A percentile compares a stretch with the other conserved stretches of the same genome.
Evolutionary conservation across 2,329 filamentous ascomycete genomes (phyloP).

Genomic region (Triangularia verruculosa): DNA sequence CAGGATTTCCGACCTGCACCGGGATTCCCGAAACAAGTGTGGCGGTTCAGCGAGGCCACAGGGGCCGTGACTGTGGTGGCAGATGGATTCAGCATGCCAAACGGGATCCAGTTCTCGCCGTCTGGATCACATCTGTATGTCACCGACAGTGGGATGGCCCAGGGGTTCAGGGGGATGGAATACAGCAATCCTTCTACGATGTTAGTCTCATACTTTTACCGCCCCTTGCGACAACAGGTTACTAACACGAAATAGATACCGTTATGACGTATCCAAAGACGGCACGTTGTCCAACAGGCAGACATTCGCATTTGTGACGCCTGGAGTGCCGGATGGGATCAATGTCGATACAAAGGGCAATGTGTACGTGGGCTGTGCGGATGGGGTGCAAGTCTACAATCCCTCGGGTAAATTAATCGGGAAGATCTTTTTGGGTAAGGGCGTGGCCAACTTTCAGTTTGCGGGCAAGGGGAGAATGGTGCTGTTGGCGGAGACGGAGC

Average conservation of each 20-base stretch:
- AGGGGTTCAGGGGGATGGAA: constrained; percentile 43
- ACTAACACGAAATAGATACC: constrained; percentile 38
- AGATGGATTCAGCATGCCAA: constrained; percentile 54
- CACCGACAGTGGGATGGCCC: constrained; percentile 52
- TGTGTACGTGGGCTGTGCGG: constrained; percentile 51
- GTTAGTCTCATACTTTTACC: constrained; percentile 36
- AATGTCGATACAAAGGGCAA: constrained; percentile 54
- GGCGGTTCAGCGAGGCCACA: constrained; percentile 50
- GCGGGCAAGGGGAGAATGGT: constrained; percentile 41
- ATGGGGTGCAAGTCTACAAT: constrained; percentile 51
- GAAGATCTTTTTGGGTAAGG: constrained; percentile 54
- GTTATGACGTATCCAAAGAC: constrained; percentile 43
- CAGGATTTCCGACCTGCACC: constrained; percentile 56
- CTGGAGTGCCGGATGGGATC: constrained; percentile 57
- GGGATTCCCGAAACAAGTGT: constrained; percentile 56
- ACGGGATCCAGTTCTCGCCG: constrained; percentile 57
- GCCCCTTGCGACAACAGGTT: not conserved
- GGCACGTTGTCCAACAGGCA: constrained; percentile 48
- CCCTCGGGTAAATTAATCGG: constrained; percentile 48
- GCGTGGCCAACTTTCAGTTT: constrained; percentile 49
- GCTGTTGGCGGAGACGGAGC: constrained; percentile 41
- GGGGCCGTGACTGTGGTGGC: constrained; percentile 54
- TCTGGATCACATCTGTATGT: constrained; percentile 52
- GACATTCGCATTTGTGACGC: constrained; percentile 54
- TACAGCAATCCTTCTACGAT: constrained; percentile 44